Conservation (phyloP, 2,329 filamentous ascomycete species). For the Sclerotiophoma versabilis region DNA sequence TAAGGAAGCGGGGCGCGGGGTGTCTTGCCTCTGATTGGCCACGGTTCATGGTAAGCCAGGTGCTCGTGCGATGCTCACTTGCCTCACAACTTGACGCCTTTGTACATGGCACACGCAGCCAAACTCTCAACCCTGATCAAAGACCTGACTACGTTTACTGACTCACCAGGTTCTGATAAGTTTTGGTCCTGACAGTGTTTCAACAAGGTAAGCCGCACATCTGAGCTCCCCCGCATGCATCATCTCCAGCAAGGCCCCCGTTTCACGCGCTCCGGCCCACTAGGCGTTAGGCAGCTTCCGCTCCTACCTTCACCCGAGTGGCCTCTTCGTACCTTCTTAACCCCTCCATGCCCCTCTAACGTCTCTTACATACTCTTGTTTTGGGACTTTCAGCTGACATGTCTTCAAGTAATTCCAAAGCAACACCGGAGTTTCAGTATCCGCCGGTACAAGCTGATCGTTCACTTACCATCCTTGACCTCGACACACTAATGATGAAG, state of each 20-base stretch:
- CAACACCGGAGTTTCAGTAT: conserved; percentile 40
- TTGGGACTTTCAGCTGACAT: conserved; percentile 38
- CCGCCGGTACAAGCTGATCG: conserved; percentile 41
- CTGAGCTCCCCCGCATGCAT: conserved; percentile 22
- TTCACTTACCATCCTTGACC: conserved; percentile 42
- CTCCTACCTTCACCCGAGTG: conserved; percentile 24
- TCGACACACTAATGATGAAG: conserved; percentile 46
- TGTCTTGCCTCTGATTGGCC: conserved; percentile 7
- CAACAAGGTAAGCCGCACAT: conserved; percentile 12
- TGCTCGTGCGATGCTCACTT: conserved; percentile 13
- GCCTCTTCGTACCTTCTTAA: conserved; percentile 14
- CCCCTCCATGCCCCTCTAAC: conserved; percentile 17
- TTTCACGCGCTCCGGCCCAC: conserved; percentile 29
- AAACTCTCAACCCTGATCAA: conserved; percentile 3
- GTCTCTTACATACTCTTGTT: conserved; percentile 5
- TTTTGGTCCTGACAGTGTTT: neutral
- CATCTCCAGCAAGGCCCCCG: conserved; percentile 25
- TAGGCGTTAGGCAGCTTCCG: conserved; percentile 35
- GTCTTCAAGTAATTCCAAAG: conserved; percentile 34
- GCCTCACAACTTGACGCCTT: conserved; percentile 15
- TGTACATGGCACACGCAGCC: conserved; percentile 7
- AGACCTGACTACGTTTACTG: neutral
- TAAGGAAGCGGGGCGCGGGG: conserved; percentile 16
- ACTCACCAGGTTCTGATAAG: neutral
- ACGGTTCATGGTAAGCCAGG: conserved; percentile 5